Conservation (phyloP, 352 stramenopile genomes). For the Phytophthora nicotianae region DNA sequence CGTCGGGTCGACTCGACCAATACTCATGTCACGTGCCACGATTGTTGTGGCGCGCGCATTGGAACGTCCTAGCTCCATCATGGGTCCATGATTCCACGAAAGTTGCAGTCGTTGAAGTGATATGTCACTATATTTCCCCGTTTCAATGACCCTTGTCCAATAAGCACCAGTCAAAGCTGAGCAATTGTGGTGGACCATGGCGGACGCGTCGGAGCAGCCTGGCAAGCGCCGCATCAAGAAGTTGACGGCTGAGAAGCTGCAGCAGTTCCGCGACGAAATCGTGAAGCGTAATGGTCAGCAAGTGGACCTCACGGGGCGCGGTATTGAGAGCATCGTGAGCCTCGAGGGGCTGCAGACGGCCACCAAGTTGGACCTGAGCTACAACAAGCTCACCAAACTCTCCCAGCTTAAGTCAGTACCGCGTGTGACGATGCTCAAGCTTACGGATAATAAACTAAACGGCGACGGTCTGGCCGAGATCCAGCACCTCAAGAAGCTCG, state of each 20-base stretch:
- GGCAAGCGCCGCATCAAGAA: constrained; percentile 87
- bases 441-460: constrained; percentile 80
- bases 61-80: constrained; percentile 1
- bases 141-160: constrained; percentile 6
- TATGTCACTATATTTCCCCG: constrained; percentile 15
- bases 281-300: constrained; percentile 53
- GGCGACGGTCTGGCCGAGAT: constrained; percentile 74
- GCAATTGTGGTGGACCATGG: constrained; percentile 8
- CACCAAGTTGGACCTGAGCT: constrained; percentile 84
- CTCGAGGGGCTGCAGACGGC: constrained; percentile 59
- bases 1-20: not conserved
- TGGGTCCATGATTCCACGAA: not conserved
- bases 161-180: constrained; percentile 14
- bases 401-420: constrained; percentile 65
- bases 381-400: constrained; percentile 88
- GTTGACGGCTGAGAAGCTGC: constrained; percentile 82
- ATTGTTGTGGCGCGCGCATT: constrained; percentile 6
- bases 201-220: not conserved
- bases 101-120: constrained; percentile 11
- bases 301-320: constrained; percentile 66
- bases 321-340: constrained; percentile 84
- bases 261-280: constrained; percentile 55
- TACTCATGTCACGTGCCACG: not conserved
- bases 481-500: constrained; percentile 79
- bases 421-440: constrained; percentile 78